These are phyloP conservation scores for Tolypocladium album DNA, from an alignment of 2,329 filamentous ascomycete species.

Conservation along the genomic window DNA sequence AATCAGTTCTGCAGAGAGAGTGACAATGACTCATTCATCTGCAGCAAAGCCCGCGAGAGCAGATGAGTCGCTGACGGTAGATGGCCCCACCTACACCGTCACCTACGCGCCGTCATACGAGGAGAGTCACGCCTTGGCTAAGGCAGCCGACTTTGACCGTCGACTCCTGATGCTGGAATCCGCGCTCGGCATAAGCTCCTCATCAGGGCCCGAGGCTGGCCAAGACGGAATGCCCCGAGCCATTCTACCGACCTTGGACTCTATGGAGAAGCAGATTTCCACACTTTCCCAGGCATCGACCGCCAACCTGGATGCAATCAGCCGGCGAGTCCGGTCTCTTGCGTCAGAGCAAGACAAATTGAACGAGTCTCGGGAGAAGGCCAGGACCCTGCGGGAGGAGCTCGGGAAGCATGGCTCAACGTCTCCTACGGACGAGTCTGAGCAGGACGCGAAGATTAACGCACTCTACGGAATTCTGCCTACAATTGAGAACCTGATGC, in stretches of 20 bases:
- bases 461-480: constrained; percentile 81
- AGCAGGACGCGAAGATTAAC: constrained; percentile 80
- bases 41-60: constrained; percentile 8
- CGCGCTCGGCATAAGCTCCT: constrained; percentile 66
- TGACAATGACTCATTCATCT: constrained; percentile 4
- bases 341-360: constrained; percentile 63
- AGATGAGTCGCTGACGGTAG: constrained; percentile 9
- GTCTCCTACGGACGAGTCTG: constrained; percentile 40
- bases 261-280: constrained; percentile 69
- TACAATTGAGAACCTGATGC: constrained; percentile 77
- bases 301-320: constrained; percentile 62
- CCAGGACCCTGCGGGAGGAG: constrained; percentile 50
- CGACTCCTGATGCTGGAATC: constrained; percentile 71
- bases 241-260: constrained; percentile 72
- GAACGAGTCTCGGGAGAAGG: constrained; percentile 52
- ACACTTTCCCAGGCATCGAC: constrained; percentile 64
- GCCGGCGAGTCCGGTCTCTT: constrained; percentile 57
- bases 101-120: constrained; percentile 55
- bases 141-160: constrained; percentile 79
- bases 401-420: constrained; percentile 34
- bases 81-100: constrained; percentile 47
- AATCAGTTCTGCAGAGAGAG: constrained; percentile 4
- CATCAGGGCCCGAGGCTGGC: constrained; percentile 52
- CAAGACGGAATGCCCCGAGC: constrained; percentile 49
- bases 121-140: constrained; percentile 60